phyloP scores from a whole-genome alignment of 108 stramenopile species.

The Pseudonitzschia delicatissima region DNA sequence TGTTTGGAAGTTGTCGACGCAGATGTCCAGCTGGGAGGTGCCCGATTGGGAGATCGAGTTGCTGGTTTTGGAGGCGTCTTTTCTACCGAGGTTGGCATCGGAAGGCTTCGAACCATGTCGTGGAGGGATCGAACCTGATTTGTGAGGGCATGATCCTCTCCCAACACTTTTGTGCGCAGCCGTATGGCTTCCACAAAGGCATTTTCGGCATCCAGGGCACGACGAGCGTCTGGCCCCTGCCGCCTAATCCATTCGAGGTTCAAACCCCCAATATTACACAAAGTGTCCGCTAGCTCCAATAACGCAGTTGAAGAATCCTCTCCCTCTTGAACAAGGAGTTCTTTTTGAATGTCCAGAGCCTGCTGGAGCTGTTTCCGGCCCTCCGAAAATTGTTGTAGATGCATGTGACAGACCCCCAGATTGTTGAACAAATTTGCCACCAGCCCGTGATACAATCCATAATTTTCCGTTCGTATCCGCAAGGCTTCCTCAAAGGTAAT shows the following conservation, averaged over 20 bases:
- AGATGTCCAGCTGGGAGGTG: background rate
- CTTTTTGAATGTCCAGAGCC: slow-evolving; percentile 53
- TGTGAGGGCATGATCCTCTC: slow-evolving; percentile 35
- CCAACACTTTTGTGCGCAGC: slow-evolving; percentile 43
- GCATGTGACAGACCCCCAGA: slow-evolving; percentile 55
- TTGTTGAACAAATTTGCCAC: slow-evolving; percentile 66
- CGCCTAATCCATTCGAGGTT: slow-evolving; percentile 54
- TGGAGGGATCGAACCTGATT: slow-evolving; percentile 38
- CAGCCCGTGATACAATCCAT: slow-evolving; percentile 40
- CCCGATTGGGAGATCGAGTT: background rate
- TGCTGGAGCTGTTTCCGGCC: slow-evolving; percentile 35
- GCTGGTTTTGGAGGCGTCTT: background rate
- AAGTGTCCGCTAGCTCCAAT: slow-evolving; percentile 55
- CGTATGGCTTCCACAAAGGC: slow-evolving; percentile 51
- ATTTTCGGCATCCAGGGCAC: slow-evolving; percentile 34
- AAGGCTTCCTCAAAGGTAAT: slow-evolving; percentile 56
- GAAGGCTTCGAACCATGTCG: slow-evolving; percentile 41
- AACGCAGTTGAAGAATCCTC: slow-evolving; percentile 16
- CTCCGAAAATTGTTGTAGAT: slow-evolving; percentile 38
- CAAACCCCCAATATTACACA: slow-evolving; percentile 59
- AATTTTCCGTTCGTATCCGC: slow-evolving; percentile 40
- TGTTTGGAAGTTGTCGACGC: background rate
- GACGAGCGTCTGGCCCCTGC: slow-evolving; percentile 38
- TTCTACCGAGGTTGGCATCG: slow-evolving; percentile 17
- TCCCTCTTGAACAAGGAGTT: slow-evolving; percentile 18